Evolutionary conservation across 768 basidiomycete species (phyloP), one percentile per base, ranked within the genome.

Genomic region (Dacryopinax spathularia): DNA sequence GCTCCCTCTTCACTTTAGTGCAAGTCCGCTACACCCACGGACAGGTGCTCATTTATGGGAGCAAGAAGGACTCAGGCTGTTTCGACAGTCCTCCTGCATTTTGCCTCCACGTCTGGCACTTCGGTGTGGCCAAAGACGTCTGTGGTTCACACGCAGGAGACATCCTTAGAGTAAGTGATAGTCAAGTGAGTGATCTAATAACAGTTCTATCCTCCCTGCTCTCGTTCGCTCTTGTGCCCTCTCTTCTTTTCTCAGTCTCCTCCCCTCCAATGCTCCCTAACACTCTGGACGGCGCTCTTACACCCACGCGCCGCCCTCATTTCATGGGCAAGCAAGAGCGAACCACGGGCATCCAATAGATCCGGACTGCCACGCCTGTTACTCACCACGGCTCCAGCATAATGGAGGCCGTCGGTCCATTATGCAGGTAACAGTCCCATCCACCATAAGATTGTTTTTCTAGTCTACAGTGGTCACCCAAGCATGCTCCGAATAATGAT

Each of bases 201-300:
- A 41, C 20, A 39, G 18, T 62, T 43, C 37, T 34, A 33, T 44
- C 33, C 18, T 34, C 29, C 33, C 7, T 63, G 39, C 12, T 60
- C 20, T 66, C 18, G 22, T 61, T n/a, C n/a, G n/a, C 25, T 63
- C 2, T 48, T 56, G 25, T 62, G 36, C 31, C 64, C 36, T 65
- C 25, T 60, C 62, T 60, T 41, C 34, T 48, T 27, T 16, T 64
- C 41, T 65, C 27, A 22, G 64, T 59, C n/a, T n/a, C n/a, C n/a
- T n/a, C 66, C 59, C 22, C 63, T 60, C 68, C 12, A 37, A 62
- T 72, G 92, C 91, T 95, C 90, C 82, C 82, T 82, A 82, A 94
- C 92, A 95, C 92, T 94, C 92, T 94, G 92, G 86, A 82, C 84
- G 83, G 81, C 86, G 86, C 84, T 78, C 69, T 68, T 73, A 65